A percentile compares a stretch with the other conserved stretches of the same genome.
Evolutionary conservation across 306 rosid genomes (phyloP).

Genomic region (Parietaria judaica): DNA sequence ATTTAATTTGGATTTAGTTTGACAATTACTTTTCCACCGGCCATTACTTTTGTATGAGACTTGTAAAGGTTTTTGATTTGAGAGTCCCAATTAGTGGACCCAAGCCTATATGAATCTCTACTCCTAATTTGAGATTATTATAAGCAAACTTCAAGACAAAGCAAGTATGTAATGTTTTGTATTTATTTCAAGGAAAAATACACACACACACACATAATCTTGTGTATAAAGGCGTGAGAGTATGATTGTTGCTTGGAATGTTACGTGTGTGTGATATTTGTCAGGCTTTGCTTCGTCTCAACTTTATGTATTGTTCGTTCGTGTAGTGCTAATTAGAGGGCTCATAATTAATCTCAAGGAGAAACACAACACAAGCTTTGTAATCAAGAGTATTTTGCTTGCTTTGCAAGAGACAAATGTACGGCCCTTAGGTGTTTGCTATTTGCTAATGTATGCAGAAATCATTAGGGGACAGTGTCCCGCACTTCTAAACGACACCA

Average conservation of each 20-base stretch:
- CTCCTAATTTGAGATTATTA: neutral
- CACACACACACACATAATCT: neutral
- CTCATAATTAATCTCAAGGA: too few relatives aligned
- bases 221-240: neutral
- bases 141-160: conserved; percentile 6
- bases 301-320: neutral
- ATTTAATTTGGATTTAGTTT: conserved; percentile 8
- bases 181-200: neutral
- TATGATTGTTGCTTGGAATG: conserved; percentile 8
- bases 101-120: neutral
- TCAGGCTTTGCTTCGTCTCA: neutral
- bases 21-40: conserved; percentile 2
- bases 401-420: conserved; percentile 1
- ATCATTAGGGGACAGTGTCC: neutral
- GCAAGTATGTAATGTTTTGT: neutral
- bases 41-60: conserved; percentile 1
- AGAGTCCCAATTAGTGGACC: neutral
- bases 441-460: too few relatives aligned
- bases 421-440: neutral
- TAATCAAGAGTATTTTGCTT: conserved; percentile 5
- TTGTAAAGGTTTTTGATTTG: conserved; percentile 12
- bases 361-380: too few relatives aligned
- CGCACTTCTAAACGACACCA: neutral
- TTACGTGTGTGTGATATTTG: neutral
- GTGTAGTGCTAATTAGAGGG: neutral